Evolutionary conservation across 1,284 basidiomycete species (phyloP), one percentile per base, ranked within the genome.

Genomic region (Malassezia caprae): DNA sequence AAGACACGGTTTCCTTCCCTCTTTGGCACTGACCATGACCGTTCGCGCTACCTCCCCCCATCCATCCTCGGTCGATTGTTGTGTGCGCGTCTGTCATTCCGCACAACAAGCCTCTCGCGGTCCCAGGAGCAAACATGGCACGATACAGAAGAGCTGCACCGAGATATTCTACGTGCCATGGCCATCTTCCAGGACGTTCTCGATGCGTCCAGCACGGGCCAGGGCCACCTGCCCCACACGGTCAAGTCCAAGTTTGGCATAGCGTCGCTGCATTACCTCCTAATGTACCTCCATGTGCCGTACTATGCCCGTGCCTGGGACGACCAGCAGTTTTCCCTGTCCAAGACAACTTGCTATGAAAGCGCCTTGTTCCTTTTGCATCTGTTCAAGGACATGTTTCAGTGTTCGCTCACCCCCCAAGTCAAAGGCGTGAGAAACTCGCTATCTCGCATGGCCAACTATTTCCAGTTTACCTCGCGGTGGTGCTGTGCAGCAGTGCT

Each of bases 161-260:
- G 24, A n/a, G 41, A 43, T 8, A 43, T 43, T n/a, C 41, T 43
- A n/a, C 13, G 27, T 43, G 41, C 41, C 6, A 43, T 43, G 41
- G 41, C 41, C 3, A 24, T 43, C 3, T 43, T 43, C 27, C 41
- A 43, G 19, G 10, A 24, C n/a, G 12, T 43, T 15, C 23, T 43
- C 24, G 13, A 43, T 27, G n/a, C 41, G 6, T 27, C 24, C n/a
- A 17, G 24, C 6, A 1, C 27, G 2, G 41, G 17, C 41, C 15
- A 43, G 8, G 41, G 27, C 8, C 4, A 43, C 4, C 8, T 10
- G 2, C 41, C 41, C 27, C 23, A 26, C 13, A 26, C 13, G 4
- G 24, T 43, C 13, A 24, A n/a, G 15, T 15, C 41, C 13, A 24
- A 28, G 17, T 43, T 27, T 11, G 41, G 24, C 41, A 17, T 43